phyloP scores from a whole-genome alignment of 352 stramenopile species.

The Phytophthora pluvialis region DNA sequence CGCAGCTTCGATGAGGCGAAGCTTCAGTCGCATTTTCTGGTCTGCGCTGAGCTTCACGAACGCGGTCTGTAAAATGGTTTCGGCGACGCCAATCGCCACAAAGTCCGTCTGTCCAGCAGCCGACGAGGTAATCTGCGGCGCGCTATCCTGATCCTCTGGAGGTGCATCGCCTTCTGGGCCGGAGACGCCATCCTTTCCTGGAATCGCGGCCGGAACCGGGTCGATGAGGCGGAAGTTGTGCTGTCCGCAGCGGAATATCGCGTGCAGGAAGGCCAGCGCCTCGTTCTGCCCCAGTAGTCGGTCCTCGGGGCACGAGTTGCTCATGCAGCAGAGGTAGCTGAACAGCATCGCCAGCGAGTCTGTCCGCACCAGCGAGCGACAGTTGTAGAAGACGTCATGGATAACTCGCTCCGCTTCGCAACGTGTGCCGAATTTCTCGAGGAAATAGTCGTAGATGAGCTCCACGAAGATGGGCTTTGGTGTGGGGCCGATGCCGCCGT shows the following conservation, averaged over 20 bases:
- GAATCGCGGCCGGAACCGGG: conserved; percentile 9
- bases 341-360: conserved; percentile 67
- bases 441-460: conserved; percentile 79
- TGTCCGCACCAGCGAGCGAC: conserved; percentile 47
- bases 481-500: conserved; percentile 63
- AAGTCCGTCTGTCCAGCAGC: conserved; percentile 32
- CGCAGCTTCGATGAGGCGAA: conserved; percentile 43
- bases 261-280: conserved; percentile 63
- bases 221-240: conserved; percentile 65
- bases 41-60: conserved; percentile 58
- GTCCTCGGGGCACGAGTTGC: conserved; percentile 60
- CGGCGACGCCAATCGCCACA: conserved; percentile 41
- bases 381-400: conserved; percentile 86
- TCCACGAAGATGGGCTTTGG: conserved; percentile 73
- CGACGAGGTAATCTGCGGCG: neutral
- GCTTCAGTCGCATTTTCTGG: conserved; percentile 50
- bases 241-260: conserved; percentile 62
- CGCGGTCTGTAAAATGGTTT: conserved; percentile 55
- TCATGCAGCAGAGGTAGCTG: conserved; percentile 76
- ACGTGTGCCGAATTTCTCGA: conserved; percentile 69
- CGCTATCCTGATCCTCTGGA: neutral
- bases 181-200: neutral
- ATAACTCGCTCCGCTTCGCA: conserved; percentile 82
- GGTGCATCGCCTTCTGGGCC: neutral
- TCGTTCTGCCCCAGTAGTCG: conserved; percentile 74